Base-by-base conservation (phyloP, 208 protist species). In the Leishmania gerbilli region DNA sequence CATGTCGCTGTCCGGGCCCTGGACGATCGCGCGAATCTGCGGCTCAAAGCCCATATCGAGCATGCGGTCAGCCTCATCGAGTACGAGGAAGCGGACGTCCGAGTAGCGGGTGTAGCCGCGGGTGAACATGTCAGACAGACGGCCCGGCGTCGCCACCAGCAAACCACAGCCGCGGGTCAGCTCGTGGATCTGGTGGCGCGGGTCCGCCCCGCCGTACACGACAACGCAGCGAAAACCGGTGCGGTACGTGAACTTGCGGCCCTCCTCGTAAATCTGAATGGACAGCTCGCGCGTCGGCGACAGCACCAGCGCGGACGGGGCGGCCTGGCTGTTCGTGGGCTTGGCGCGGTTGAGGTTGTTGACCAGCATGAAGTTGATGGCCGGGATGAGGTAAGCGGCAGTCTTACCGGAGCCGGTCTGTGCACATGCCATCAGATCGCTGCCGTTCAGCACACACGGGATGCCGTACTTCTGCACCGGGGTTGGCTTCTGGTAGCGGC, bases 21-120 rank as follows among this genome's bases (percentile, higher is more conserved):
- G 94, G 17, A 99, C 98, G 87, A 99, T 99, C 80, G 95, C 91
- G 72, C 99, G 98, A 78, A 99, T 99, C 91, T 99, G 99, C 55
- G 98, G 98, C 91, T 99, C 99, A 83, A 99, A 99, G 79, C 99
- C 99, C 99, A 99, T 99, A 89, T 99, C 99, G 62, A 99, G 97
- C 99, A 99, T 99, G 77, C 99, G 98, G 85, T 99, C 99, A 24
- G 99, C 99, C 90, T 99, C 99, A 87, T 99, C 99, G 24, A 99
- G 92, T 19, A 99, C 94, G 27, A 99, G 90, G 83, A 98, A 99
- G 71, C 92, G 96, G 78, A 99, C 95, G n/a, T 88, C 64, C 27
- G 87, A 84, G 69, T 99, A 94, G 72, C 89, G 88, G 31, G 99
- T 90, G 79, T 93, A 92, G 79, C 95, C 92, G 84, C 93, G 92